Percentiles rank a stretch among this genome's conserved stretches.
These are phyloP conservation scores for Auriscalpium vulgare DNA, from an alignment of 768 basidiomycete species.

Conservation along the genomic window DNA sequence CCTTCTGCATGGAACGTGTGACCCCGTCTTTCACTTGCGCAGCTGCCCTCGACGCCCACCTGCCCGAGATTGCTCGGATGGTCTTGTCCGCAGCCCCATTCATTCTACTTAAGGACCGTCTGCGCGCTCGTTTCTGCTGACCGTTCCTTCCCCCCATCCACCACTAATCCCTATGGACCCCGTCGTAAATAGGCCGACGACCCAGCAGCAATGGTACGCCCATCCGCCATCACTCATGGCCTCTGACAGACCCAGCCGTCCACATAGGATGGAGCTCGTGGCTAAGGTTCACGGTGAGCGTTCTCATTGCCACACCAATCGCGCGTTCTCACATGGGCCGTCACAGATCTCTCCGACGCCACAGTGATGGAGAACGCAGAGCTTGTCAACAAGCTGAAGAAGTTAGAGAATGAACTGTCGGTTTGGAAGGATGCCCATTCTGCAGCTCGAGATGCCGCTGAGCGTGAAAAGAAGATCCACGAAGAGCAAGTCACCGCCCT, in stretches of 20 bases:
- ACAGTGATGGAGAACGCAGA: conserved; percentile 9
- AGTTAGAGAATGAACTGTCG: conserved; percentile 11
- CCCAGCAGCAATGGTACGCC: conserved; percentile 11
- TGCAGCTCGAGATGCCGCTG: background rate
- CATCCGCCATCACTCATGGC: background rate
- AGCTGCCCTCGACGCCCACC: background rate
- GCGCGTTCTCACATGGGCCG: background rate
- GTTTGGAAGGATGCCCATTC: conserved; percentile 13
- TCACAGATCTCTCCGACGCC: conserved; percentile 6
- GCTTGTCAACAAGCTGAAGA: conserved; percentile 7
- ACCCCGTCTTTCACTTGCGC: background rate
- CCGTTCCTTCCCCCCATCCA: too few relatives aligned
- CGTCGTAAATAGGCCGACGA: background rate
- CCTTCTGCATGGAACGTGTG: background rate
- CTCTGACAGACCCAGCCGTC: background rate
- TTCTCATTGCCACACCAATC: background rate
- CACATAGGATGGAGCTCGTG: conserved; percentile 10
- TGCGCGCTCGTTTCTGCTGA: too few relatives aligned
- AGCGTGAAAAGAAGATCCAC: background rate
- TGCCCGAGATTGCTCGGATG: too few relatives aligned
- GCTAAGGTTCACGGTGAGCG: conserved; percentile 7
- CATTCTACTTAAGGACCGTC: too few relatives aligned
- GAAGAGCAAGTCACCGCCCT: background rate
- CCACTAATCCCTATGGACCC: background rate
- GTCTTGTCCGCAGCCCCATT: too few relatives aligned